A percentile compares a stretch with the other conserved stretches of the same genome.
Conservation (phyloP, 352 stramenopile species). For the Aphanomyces euteiches region DNA sequence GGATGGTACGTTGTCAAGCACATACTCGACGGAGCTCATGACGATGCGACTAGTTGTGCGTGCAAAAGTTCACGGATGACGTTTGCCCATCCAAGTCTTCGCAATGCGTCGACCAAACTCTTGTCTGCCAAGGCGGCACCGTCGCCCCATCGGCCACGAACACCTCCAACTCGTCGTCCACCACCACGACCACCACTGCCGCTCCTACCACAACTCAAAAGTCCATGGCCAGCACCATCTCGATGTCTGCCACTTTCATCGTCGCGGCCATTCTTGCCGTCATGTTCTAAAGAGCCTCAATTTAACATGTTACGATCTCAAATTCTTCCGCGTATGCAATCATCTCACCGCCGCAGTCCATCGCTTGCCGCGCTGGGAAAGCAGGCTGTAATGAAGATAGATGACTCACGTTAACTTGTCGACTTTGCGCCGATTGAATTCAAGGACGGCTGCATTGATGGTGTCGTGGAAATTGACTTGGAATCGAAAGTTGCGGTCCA, state of each 20-base stretch:
- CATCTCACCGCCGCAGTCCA: too few relatives aligned
- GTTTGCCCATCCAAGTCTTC: conserved; percentile 22
- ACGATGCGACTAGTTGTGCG: conserved; percentile 13
- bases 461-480: too few relatives aligned
- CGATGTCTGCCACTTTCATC: not conserved
- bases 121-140: conserved; percentile 7
- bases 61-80: conserved; percentile 28
- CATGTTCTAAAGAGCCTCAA: not conserved
- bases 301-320: too few relatives aligned
- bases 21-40: not conserved
- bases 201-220: not conserved
- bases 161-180: too few relatives aligned
- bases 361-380: too few relatives aligned
- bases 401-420: too few relatives aligned
- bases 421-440: too few relatives aligned
- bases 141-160: not conserved
- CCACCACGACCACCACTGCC: not conserved
- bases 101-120: conserved; percentile 10
- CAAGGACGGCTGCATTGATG: too few relatives aligned
- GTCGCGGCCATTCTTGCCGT: not conserved
- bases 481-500: too few relatives aligned
- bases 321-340: too few relatives aligned
- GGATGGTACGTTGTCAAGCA: conserved; percentile 21
- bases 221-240: not conserved
- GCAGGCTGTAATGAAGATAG: too few relatives aligned